Evolutionary conservation across 805 yeast species (phyloP), one percentile per base, ranked within the genome.

Genomic region (Wickerhamomyces queroliae): DNA sequence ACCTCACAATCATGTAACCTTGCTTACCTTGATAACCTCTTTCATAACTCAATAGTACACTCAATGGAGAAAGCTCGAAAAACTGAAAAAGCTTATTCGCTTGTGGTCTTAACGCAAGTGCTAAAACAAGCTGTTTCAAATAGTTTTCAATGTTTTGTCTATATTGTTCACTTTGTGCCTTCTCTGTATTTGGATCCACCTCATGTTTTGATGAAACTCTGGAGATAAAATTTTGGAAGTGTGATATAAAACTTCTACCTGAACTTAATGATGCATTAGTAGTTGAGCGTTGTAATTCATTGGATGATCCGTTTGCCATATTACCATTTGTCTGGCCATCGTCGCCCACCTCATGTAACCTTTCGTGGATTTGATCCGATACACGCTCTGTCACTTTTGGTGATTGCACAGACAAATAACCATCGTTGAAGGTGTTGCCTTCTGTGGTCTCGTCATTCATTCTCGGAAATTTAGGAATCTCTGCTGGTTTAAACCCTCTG

Each of bases 31-130:
- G 78, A 53, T 71, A 83, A 0, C 86, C 83, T 22, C 78, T 74
- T 58, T 93, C 99, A 46, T 86, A 80, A 36, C 91, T 81, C 30
- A 93, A 66, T 35, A 89, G 66, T 8, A 93, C 78, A 7, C 95
- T 86, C 47, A 93, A 74, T 1, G 95, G 95, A 0, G 97, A 89
- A 13, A 93, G 64, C 53, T 93, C 99, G 43, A 91, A 77, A 57
- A 93, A 93, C 45, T 83, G 90, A 52, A 93, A 83, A 10, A 93
- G 57, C 42, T 83, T 70, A 54, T 88, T 89, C 0, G 95, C 80
- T 51, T 87, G 95, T 0, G 96, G 87, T 36, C 81, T 74, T 53
- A 88, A 69, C 2, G 82, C 72, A 35, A 86, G 70, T 5, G 73
- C 64, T 15, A 68, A 61, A 38, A 83, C 71, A 44, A 93, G 62